Evolutionary conservation across 345 rosid species (phyloP).

Genomic region (Euphorbia lathyris): DNA sequence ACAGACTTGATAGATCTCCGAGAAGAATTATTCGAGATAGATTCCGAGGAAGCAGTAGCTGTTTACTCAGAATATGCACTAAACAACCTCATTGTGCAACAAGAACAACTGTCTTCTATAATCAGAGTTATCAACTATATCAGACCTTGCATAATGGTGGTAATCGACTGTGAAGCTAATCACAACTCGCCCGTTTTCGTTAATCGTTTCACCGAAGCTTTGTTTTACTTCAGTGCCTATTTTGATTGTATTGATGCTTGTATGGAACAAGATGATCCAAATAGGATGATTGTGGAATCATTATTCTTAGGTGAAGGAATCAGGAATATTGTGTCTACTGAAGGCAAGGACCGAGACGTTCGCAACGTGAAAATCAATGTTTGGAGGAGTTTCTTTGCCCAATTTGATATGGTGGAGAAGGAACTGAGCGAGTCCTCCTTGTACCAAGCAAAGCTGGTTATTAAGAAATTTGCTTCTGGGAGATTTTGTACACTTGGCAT

Average conservation of each 20-base stretch:
- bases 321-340: conserved; percentile 9
- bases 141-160: conserved; percentile 41
- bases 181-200: conserved; percentile 43
- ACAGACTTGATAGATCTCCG: conserved; percentile 40
- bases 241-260: conserved; percentile 31
- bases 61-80: conserved; percentile 24
- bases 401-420: conserved; percentile 15
- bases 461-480: conserved; percentile 18
- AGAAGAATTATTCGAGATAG: conserved; percentile 34
- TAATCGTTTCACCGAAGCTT: conserved; percentile 41
- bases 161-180: conserved; percentile 43
- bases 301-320: conserved; percentile 11
- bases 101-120: conserved; percentile 33
- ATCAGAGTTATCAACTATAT: conserved; percentile 36
- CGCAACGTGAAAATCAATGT: conserved; percentile 14
- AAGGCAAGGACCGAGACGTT: conserved; percentile 17
- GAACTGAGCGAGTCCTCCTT: conserved; percentile 8
- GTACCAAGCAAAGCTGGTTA: conserved; percentile 14
- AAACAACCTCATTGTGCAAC: conserved; percentile 22
- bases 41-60: conserved; percentile 34
- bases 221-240: conserved; percentile 34
- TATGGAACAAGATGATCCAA: not conserved
- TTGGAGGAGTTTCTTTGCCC: conserved; percentile 22
- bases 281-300: conserved; percentile 8
- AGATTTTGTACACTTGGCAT: conserved; percentile 9